Base-by-base conservation (phyloP, 2,329 filamentous ascomycete genomes). In the Apiospora marii region DNA sequence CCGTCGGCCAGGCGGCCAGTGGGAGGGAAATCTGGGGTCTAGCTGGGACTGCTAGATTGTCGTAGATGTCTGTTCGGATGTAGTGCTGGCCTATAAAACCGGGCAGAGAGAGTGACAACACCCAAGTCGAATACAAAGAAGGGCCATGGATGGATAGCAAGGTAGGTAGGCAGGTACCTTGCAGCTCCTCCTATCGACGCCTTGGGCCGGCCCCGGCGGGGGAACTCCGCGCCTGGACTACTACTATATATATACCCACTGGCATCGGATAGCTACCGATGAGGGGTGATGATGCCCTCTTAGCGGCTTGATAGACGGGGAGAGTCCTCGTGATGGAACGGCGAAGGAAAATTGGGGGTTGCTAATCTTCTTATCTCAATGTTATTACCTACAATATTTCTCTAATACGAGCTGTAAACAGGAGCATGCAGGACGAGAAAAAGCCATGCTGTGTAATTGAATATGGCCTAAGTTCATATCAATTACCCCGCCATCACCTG, bases 1-100 rank as follows among this genome's bases (percentile, higher is more conserved):
- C 72, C 72, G 72, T 73, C 72, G 72, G 72, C 22, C 43, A 67
- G 70, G 37, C 27, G 27, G 27, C 27, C 27, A 30, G 27, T 22
- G n/a, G 68, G 34, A 16, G 48, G 24, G 24, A 30, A 69, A 27
- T 61, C 69, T 30, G 51, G 69, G 48, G 44, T 51, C 67, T 49
- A 69, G 48, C 14, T n/a, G 34, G 30, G 30, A n/a, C 34, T 19
- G 37, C 10, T 41, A 64, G 58, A 37, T 64, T 64, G 34, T 37
- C 58, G 53, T 41, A 64, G 58, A 19, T 64, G 19, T 64, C 58
- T 64, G 13, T 61, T 61, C 7, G 16, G 53, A 61, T 22, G 34
- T 61, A 37, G 30, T 30, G 34, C 22, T 34, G 53, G 19, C 53
- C 30, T 61, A 37, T 58, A 13, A 34, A 30, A 58, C 27, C 16